Conservation (phyloP, 176 grass and related monocot genomes). For the Dendrocalamus sinicus region DNA sequence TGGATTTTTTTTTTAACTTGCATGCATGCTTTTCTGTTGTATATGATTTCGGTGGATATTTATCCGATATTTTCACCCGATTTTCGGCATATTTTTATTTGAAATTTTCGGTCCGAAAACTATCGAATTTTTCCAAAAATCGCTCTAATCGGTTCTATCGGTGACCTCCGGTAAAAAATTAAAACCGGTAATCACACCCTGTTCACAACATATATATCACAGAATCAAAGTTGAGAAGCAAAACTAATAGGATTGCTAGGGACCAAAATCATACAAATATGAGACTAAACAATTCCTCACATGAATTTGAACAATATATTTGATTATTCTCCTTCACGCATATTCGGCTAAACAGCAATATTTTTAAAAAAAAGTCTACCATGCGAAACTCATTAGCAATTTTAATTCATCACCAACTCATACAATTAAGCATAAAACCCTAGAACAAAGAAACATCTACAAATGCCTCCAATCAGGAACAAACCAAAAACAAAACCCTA, state of each 20-base stretch:
- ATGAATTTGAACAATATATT: not conserved
- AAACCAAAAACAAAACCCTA: not conserved
- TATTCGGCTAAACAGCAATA: not conserved
- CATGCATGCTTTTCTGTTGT: too few species aligned
- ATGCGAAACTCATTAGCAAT: not conserved
- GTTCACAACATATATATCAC: not conserved
- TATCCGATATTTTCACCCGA: too few species aligned
- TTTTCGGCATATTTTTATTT: too few species aligned
- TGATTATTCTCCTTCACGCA: not conserved
- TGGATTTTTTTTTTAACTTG: too few species aligned
- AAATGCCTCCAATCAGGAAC: not conserved
- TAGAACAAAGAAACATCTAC: not conserved
- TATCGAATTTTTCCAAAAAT: too few species aligned
- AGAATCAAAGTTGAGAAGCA: not conserved
- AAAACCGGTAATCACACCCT: too few species aligned
- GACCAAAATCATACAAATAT: not conserved
- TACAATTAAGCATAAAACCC: not conserved
- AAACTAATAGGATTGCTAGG: not conserved
- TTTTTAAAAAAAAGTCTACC: not conserved
- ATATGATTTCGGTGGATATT: too few species aligned
- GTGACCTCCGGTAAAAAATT: too few species aligned
- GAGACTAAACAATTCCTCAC: not conserved
- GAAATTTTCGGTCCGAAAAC: too few species aligned
- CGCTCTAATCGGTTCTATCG: too few species aligned
- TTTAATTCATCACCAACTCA: constrained; percentile 10